Evolutionary conservation across 192 early-diverging fungal genomes (phyloP).

Genomic region (Coemansia sp.): DNA sequence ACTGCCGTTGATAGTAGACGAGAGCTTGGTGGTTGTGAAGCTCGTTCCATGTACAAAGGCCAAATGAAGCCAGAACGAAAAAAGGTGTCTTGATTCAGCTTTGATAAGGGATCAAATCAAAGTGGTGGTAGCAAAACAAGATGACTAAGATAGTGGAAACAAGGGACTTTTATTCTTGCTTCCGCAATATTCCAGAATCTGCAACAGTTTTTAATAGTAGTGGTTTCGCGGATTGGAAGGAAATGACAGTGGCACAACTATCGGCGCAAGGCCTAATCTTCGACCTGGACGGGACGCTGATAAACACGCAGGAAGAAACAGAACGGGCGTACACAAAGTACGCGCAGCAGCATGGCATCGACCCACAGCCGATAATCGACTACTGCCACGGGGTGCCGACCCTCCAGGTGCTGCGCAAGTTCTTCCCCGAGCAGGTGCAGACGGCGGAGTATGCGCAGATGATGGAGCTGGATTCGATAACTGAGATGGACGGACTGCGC

Average conservation of each 20-base stretch:
- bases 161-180: too few relatives aligned
- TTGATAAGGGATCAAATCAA: too few relatives aligned
- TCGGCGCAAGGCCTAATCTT: slow-evolving; percentile 10
- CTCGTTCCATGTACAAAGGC: too few relatives aligned
- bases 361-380: slow-evolving; percentile 17
- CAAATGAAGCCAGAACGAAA: too few relatives aligned
- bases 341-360: slow-evolving; percentile 12
- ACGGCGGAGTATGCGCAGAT: slow-evolving; percentile 19
- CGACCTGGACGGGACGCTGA: slow-evolving; percentile 35
- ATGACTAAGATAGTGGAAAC: too few relatives aligned
- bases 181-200: too few relatives aligned
- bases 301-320: slow-evolving; percentile 22
- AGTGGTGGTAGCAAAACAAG: too few relatives aligned
- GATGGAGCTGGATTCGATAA: slow-evolving; percentile 19
- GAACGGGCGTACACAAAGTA: slow-evolving; percentile 23
- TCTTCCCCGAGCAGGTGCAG: slow-evolving; percentile 20
- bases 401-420: slow-evolving; percentile 25
- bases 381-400: slow-evolving; percentile 43
- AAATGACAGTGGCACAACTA: not conserved
- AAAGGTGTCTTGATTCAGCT: too few relatives aligned
- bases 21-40: too few relatives aligned
- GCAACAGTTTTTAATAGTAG: too few relatives aligned
- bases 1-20: too few relatives aligned
- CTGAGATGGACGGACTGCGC: slow-evolving; percentile 11
- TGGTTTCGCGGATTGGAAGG: too few relatives aligned